Base-by-base conservation (phyloP, 305 asterid species). In the Ajuga reptans region DNA sequence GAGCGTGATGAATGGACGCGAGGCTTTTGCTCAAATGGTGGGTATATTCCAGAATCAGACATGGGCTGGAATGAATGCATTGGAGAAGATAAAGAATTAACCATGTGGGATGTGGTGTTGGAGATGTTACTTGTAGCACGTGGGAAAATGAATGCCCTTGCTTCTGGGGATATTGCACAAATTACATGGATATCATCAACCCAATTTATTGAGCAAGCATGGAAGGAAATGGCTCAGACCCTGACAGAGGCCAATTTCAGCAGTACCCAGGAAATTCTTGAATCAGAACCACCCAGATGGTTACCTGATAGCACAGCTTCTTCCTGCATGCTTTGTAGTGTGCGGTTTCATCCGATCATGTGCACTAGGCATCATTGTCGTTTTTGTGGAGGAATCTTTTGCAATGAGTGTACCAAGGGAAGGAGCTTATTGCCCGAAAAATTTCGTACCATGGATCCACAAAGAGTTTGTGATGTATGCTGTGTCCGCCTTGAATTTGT, bases 331-430 rank as follows among this genome's bases (percentile, higher is more conserved):
- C 85, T 93, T 62, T 93, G 99, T 78, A 80, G 84, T 57, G 89
- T 84, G 59, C 82, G 89, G 71, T 93, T 93, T 78, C 97, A 90
- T 77, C 99, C 99, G 24, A 87, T 93, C 79, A 74, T 93, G 95
- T 93, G 99, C 80, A 80, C 96, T 10, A 91, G 99, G 88, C 99
- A 93, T 76, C 99, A 93, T 72, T 93, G 99, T 75, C 83, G 99
- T 59, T 87, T 80, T 75, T 90, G 99, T 72, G 97, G 99, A 57
- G 99, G 99, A 64, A 77, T 93, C 73, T 93, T 90, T 80, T 93
- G 99, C 75, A 77, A 88, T 31, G 97, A 91, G 47, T 93, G 99
- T 74, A 75, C 86, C 27, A 86, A 81, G 77, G 99, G 99, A 59
- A 86, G 95, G 88, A 90, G 96, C 80, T 78, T 93, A 72, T 72